These are phyloP conservation scores for Metschnikowia amazonensis DNA, from an alignment of 805 yeast genomes.

Conservation along the genomic window DNA sequence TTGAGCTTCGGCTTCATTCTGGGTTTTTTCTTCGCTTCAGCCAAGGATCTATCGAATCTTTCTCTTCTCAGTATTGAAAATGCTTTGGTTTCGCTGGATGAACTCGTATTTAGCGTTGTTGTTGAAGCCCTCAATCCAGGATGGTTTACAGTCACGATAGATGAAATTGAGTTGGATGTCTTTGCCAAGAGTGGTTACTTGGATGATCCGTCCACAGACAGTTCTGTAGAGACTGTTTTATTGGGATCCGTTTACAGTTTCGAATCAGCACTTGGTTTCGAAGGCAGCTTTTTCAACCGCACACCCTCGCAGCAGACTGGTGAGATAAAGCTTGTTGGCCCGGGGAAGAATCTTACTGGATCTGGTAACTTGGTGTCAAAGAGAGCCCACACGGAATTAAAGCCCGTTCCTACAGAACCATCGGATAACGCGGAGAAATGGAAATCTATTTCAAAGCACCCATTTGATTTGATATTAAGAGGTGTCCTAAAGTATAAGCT, in stretches of 20 bases:
- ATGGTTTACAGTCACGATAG: constrained; percentile 59
- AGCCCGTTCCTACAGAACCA: neutral
- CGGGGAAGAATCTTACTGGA: constrained; percentile 52
- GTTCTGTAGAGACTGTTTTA: constrained; percentile 58
- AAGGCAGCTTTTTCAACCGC: constrained; percentile 72
- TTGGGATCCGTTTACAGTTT: constrained; percentile 65
- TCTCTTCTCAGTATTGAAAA: constrained; percentile 60
- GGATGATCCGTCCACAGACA: constrained; percentile 2
- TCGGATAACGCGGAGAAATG: constrained; percentile 55
- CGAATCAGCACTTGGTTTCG: constrained; percentile 70
- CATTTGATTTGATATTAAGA: constrained; percentile 79
- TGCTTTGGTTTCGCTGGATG: constrained; percentile 77
- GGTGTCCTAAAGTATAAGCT: constrained; percentile 77
- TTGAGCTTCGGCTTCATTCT: constrained; percentile 69
- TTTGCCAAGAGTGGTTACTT: constrained; percentile 70
- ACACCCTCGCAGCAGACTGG: constrained; percentile 58
- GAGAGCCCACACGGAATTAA: neutral
- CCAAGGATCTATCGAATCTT: constrained; percentile 73
- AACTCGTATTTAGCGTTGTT: constrained; percentile 71
- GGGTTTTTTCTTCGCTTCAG: constrained; percentile 83
- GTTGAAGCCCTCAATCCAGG: constrained; percentile 88
- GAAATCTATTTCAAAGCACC: constrained; percentile 69
- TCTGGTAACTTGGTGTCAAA: constrained; percentile 5
- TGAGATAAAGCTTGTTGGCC: constrained; percentile 66
- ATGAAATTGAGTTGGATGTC: constrained; percentile 71